Evolutionary conservation across 805 yeast genomes (phyloP).

Genomic region (Wickerhamiella alocasiicola): DNA sequence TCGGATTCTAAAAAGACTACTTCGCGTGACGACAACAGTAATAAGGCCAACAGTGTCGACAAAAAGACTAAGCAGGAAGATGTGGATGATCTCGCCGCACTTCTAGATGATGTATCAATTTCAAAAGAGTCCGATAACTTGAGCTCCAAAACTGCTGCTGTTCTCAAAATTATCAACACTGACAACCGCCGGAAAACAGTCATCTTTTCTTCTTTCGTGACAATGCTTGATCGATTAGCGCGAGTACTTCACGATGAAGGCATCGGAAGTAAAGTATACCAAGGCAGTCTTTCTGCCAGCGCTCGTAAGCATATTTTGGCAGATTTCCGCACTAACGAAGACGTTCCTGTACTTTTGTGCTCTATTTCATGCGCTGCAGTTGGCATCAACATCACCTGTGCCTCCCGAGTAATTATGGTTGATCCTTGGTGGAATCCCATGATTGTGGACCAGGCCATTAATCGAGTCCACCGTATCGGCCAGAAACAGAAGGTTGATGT

Average conservation of each 20-base stretch:
- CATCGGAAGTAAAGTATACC: slow-evolving; percentile 27
- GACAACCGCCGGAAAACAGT: slow-evolving; percentile 33
- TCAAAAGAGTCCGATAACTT: slow-evolving; percentile 12
- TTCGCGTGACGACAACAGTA: background rate
- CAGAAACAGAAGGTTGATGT: slow-evolving; percentile 35
- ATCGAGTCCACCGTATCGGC: slow-evolving; percentile 39
- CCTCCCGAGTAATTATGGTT: slow-evolving; percentile 32
- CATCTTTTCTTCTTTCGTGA: slow-evolving; percentile 35
- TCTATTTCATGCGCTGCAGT: slow-evolving; percentile 36
- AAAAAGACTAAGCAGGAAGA: slow-evolving; percentile 11
- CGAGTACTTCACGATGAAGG: slow-evolving; percentile 26
- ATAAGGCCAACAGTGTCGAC: no score
- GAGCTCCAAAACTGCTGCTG: slow-evolving; percentile 26
- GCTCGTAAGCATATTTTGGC: slow-evolving; percentile 26
- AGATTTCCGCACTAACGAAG: slow-evolving; percentile 20
- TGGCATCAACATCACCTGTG: slow-evolving; percentile 34
- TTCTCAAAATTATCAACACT: slow-evolving; percentile 27
- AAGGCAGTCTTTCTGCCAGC: slow-evolving; percentile 27
- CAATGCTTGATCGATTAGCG: slow-evolving; percentile 27
- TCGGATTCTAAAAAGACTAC: background rate
- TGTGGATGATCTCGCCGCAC: slow-evolving; percentile 23
- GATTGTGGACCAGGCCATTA: slow-evolving; percentile 40
- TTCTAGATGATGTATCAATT: slow-evolving; percentile 21
- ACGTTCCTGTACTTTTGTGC: slow-evolving; percentile 29
- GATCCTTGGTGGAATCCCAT: slow-evolving; percentile 46